Percentiles rank a stretch among this genome's conserved stretches.
phyloP scores from a whole-genome alignment of 225 moss, liverwort and hornwort genomes.

The Neckera pumila region DNA sequence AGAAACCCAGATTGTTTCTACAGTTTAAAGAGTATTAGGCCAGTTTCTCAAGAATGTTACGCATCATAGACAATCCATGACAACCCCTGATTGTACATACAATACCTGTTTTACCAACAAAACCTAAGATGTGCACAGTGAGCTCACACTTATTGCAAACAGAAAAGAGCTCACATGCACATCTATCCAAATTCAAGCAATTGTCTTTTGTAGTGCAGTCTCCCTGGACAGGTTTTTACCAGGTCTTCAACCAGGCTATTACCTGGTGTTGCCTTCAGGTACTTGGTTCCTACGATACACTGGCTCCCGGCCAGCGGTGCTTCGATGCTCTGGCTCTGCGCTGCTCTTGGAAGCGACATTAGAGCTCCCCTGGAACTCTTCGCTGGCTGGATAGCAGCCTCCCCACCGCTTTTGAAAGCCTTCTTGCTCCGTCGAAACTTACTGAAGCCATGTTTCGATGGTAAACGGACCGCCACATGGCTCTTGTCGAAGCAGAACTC shows the following conservation, averaged over 20 bases:
- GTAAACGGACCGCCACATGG: background rate
- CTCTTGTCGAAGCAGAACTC: background rate
- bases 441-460: slow-evolving; percentile 1
- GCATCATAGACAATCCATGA: background rate
- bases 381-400: background rate
- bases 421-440: slow-evolving; percentile 12
- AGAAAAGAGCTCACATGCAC: background rate
- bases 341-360: background rate
- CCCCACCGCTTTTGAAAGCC: background rate
- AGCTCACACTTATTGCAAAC: background rate
- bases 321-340: background rate
- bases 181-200: background rate
- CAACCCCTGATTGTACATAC: background rate
- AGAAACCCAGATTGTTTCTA: background rate
- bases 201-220: background rate
- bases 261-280: slow-evolving; percentile 3
- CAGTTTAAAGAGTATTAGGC: background rate
- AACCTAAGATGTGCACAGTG: background rate
- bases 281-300: background rate
- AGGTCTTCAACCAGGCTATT: background rate
- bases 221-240: background rate
- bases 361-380: background rate
- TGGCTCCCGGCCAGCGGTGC: background rate
- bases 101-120: background rate
- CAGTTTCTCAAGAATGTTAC: background rate